Base-by-base conservation (phyloP, 164 flowering plant genomes). In the Echeveria elegans region DNA sequence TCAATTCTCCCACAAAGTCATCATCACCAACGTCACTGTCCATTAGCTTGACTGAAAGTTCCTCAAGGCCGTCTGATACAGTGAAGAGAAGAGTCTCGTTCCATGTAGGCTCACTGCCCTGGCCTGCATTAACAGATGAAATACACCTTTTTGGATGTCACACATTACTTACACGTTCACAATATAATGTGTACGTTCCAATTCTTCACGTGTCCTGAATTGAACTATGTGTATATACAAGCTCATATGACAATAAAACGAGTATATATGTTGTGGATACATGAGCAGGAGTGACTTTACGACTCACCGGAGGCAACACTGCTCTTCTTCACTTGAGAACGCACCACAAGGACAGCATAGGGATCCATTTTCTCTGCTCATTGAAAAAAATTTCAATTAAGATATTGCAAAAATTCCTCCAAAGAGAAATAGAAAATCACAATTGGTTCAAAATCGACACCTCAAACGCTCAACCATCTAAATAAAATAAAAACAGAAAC, bases 11-110 rank as follows among this genome's bases (percentile, higher is more conserved):
- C 2, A 56, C 61, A 56, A 56, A 56, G 61, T 56, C 61, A 56
- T 56, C 61, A 56, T 56, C 61, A 28, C 61, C 61, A 28, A 15
- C 61, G 28, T 56, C 61, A 28, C 61, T 56, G 61, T 56, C 61
- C 61, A 56, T 26, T 56, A 56, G 1, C 61, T 56, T 56, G 61
- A 56, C n/a, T 56, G 61, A 56, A 32, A 56, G 32, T 28, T 56
- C 61, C 61, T 56, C 61, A 56, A 26, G 31, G 61, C 61, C 61
- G 32, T 56, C 61, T 11, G 19, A 12, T 56, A 56, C 28, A 2
- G 61, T 56, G 34, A 56, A 56, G 32, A 56, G 61, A 29, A 56
- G 61, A 29, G 61, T 56, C 32, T 56, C 61, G 9, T 56, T 56
- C 61, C 61, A 56, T 14, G 61, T 28, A 28, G 61, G 61, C 5